A percentile compares a stretch with the other conserved stretches of the same genome.
These are phyloP conservation scores for Xylariales sp. DNA, from an alignment of 2,329 filamentous ascomycete species.

Conservation along the genomic window DNA sequence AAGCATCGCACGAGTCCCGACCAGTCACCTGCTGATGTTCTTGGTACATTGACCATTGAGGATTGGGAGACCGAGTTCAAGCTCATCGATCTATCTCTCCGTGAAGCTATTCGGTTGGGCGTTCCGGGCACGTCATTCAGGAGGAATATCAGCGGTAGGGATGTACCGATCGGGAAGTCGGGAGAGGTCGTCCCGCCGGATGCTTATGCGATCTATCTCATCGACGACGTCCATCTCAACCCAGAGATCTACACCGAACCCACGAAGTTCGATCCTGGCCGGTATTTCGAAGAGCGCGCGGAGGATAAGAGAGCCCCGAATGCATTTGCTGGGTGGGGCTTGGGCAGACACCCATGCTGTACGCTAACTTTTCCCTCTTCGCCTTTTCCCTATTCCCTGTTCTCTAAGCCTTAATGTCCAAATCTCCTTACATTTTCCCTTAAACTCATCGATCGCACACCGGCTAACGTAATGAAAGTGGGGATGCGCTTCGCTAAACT, in stretches of 20 bases:
- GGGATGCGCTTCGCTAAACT: slow-evolving; percentile 40
- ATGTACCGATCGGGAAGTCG: slow-evolving; percentile 38
- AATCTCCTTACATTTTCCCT: too few relatives aligned
- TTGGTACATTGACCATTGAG: slow-evolving; percentile 42
- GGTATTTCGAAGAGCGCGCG: slow-evolving; percentile 37
- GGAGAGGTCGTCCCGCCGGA: slow-evolving; percentile 45
- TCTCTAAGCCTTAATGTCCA: too few relatives aligned
- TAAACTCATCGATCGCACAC: too few relatives aligned
- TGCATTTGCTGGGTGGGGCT: slow-evolving; percentile 21
- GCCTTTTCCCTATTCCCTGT: slow-evolving; percentile 11
- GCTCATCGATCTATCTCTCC: slow-evolving; percentile 44
- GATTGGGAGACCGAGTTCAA: slow-evolving; percentile 54
- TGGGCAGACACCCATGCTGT: slow-evolving; percentile 33
- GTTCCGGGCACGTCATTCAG: slow-evolving; percentile 44
- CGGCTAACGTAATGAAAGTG: slow-evolving; percentile 24
- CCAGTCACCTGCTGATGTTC: slow-evolving; percentile 29
- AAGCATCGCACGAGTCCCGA: slow-evolving; percentile 31
- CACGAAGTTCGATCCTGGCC: slow-evolving; percentile 37
- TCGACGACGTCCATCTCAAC: slow-evolving; percentile 43
- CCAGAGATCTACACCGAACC: slow-evolving; percentile 35
- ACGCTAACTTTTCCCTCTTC: slow-evolving; percentile 12
- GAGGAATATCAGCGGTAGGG: slow-evolving; percentile 42
- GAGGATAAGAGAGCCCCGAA: slow-evolving; percentile 31
- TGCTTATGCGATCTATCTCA: slow-evolving; percentile 40
- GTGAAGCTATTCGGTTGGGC: slow-evolving; percentile 49